Conservation (phyloP, 495 filamentous ascomycete genomes). For the Thermochaetoides thermophila region DNA sequence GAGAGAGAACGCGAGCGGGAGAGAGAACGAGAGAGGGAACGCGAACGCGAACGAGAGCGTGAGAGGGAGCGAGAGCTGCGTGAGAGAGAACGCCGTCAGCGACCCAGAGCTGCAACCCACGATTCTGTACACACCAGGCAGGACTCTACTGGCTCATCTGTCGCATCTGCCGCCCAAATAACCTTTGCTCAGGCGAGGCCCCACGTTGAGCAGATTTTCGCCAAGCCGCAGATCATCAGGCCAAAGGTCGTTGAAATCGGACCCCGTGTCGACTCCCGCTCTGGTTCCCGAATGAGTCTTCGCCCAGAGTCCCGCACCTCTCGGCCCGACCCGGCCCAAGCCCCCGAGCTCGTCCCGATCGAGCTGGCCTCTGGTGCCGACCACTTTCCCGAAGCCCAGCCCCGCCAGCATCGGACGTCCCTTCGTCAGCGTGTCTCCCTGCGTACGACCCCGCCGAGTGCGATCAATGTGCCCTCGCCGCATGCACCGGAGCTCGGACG, state of each 20-base stretch:
- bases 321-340: constrained; percentile 7
- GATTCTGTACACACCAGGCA: too few species aligned
- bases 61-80: too few species aligned
- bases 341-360: constrained; percentile 8
- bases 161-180: constrained; percentile 3
- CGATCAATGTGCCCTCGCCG: constrained; percentile 29
- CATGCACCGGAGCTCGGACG: constrained; percentile 16
- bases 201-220: constrained; percentile 1
- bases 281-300: too few species aligned
- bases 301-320: too few species aligned
- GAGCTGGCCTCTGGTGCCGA: constrained; percentile 10
- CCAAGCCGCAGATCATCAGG: constrained; percentile 4
- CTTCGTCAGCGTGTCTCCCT: constrained; percentile 35
- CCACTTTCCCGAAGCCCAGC: constrained; percentile 6
- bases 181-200: constrained; percentile 4
- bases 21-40: too few species aligned
- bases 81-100: too few species aligned
- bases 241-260: constrained; percentile 16
- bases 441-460: constrained; percentile 27
- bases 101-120: too few species aligned
- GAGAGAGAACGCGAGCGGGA: too few species aligned
- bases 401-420: constrained; percentile 31
- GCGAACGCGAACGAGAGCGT: too few species aligned
- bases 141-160: constrained; percentile 3
- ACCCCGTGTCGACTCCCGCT: too few species aligned